Percentiles rank a stretch among this genome's conserved stretches.
Evolutionary conservation across 345 rosid species (phyloP).

Genomic region (Hibiscus tridactylites): DNA sequence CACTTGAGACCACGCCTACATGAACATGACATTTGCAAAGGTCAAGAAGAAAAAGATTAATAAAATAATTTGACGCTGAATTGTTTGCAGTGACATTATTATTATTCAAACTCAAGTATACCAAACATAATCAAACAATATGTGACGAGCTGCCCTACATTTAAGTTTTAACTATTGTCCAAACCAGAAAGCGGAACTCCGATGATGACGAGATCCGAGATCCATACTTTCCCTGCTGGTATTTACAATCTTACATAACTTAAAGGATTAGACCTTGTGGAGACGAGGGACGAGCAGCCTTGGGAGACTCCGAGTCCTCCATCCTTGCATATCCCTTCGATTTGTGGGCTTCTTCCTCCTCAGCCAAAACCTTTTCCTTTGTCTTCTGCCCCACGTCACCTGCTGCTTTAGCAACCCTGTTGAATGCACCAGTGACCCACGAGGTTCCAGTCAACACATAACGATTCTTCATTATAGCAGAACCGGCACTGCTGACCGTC

Average conservation of each 20-base stretch:
- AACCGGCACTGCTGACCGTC: slow-evolving; percentile 72
- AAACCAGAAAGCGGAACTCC: background rate
- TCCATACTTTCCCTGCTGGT: slow-evolving; percentile 2
- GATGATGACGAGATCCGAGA: background rate
- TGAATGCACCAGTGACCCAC: slow-evolving; percentile 84
- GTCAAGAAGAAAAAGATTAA: no score
- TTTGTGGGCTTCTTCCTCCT: slow-evolving; percentile 29
- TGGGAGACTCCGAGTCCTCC: slow-evolving; percentile 21
- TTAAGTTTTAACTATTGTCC: slow-evolving; percentile 6
- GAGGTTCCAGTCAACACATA: slow-evolving; percentile 66
- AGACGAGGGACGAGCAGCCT: slow-evolving; percentile 4
- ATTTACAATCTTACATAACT: slow-evolving; percentile 12
- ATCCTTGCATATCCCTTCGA: slow-evolving; percentile 42
- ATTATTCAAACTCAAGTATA: background rate
- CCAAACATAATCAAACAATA: slow-evolving; percentile 4
- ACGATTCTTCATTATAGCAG: slow-evolving; percentile 77
- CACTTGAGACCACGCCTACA: no score
- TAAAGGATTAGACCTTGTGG: background rate
- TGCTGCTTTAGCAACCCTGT: slow-evolving; percentile 71
- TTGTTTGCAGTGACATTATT: background rate
- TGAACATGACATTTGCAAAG: no score
- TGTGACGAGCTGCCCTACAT: background rate
- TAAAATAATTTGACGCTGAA: no score
- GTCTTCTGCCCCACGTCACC: slow-evolving; percentile 90
- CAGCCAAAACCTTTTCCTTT: slow-evolving; percentile 65